Evolutionary conservation across 345 rosid species (phyloP).

Genomic region (Euphorbia tirucalli): DNA sequence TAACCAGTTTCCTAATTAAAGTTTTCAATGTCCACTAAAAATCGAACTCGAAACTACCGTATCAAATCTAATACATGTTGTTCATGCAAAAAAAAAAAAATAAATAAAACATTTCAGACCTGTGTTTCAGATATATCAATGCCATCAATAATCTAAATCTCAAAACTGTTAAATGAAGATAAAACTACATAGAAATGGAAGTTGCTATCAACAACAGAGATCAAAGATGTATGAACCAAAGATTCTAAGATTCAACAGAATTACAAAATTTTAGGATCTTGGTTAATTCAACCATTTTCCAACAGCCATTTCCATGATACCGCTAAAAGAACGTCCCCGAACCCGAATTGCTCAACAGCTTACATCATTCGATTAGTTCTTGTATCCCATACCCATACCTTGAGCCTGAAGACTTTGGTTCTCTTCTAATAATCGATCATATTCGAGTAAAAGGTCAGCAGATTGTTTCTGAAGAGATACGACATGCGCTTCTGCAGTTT

Average conservation of each 20-base stretch:
- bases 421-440: slow-evolving; percentile 77
- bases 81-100: too few relatives aligned
- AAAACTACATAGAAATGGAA: slow-evolving; percentile 17
- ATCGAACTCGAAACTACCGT: too few relatives aligned
- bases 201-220: slow-evolving; percentile 9
- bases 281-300: background rate
- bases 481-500: slow-evolving; percentile 81
- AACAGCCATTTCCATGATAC: slow-evolving; percentile 17
- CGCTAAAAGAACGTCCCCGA: slow-evolving; percentile 2
- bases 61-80: too few relatives aligned
- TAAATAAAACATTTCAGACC: too few relatives aligned
- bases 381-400: slow-evolving; percentile 48
- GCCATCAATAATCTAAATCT: slow-evolving; percentile 4
- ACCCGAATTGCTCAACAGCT: background rate
- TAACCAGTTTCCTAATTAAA: too few relatives aligned
- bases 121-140: slow-evolving; percentile 2
- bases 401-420: slow-evolving; percentile 84
- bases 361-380: slow-evolving; percentile 26
- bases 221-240: slow-evolving; percentile 15
- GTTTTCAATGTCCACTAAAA: too few relatives aligned
- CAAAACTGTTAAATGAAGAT: background rate
- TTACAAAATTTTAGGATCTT: slow-evolving; percentile 31
- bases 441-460: slow-evolving; percentile 79
- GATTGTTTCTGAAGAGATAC: slow-evolving; percentile 77
- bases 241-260: slow-evolving; percentile 21